Evolutionary conservation across 2,329 filamentous ascomycete genomes (phyloP), one percentile per base, ranked within the genome.

Genomic region (Dryadomyces quercivorus): DNA sequence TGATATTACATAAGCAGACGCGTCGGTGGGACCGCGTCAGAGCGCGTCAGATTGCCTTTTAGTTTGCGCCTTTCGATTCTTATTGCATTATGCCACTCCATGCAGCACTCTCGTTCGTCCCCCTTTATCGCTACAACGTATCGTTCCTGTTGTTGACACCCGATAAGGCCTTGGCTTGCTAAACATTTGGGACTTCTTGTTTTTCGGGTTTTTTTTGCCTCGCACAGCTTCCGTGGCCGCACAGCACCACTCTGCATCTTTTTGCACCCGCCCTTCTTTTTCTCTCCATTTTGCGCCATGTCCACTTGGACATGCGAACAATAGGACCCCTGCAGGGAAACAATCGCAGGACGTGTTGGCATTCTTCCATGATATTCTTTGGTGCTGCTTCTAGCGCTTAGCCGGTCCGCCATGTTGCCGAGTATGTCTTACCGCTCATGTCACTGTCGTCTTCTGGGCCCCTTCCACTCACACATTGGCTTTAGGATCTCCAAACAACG

Each of bases 401-500:
- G 16, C 16, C n/a, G 42, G 12, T 8, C 9, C 21, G 42, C n/a
- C n/a, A 60, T 57, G 56, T 51, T 58, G 38, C 51, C 57, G 4
- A 58, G 59, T 61, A 40, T 50, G 52, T 42, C 44, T 18, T 20
- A 8, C 42, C n/a, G 16, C 16, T 44, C 15, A 44, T 9, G 16
- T 9, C 5, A 16, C 42, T 9, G n/a, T 8, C n/a, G 7, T 49
- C n/a, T 22, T 4, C 40, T 18, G n/a, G n/a, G 10, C 21, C 43
- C 8, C 43, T 50, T 20, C 38, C 48, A 40, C 42, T 22, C 9
- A 43, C 40, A n/a, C 10, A n/a, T n/a, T n/a, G n/a, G 20, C 36
- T 12, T 21, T 18, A 59, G 59, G 51, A 54, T 61, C 62, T 22
- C 62, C 67, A 59, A 66, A 69, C 1, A 52, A 54, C 26, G 50